phyloP scores from a whole-genome alignment of 2,329 filamentous ascomycete species.

The Cylindrodendrum hubeiense region DNA sequence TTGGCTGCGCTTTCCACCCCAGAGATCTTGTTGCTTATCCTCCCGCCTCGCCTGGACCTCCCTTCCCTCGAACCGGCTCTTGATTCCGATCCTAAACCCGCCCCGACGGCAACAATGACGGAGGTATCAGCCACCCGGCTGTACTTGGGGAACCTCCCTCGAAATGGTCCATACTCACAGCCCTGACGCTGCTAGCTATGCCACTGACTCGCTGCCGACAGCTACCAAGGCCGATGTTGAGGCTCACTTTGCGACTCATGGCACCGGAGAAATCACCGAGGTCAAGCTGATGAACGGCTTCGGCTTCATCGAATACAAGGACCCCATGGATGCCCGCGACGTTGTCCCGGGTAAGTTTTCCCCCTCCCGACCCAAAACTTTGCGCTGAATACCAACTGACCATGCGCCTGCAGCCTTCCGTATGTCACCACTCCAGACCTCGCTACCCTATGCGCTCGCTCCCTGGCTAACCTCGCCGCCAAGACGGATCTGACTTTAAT shows the following conservation, averaged over 20 bases:
- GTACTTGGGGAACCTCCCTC: constrained; percentile 97
- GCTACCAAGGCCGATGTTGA: constrained; percentile 98
- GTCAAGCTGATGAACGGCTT: constrained; percentile 99
- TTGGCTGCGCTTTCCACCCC: constrained; percentile 22
- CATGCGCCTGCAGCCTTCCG: constrained; percentile 65
- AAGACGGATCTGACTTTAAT: constrained; percentile 98
- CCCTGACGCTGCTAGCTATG: constrained; percentile 45
- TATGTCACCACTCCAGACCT: constrained; percentile 57
- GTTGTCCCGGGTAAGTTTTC: constrained; percentile 90
- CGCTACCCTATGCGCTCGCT: constrained; percentile 26
- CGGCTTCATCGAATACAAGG: constrained; percentile 99
- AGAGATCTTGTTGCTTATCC: constrained; percentile 25
- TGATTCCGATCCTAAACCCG: constrained; percentile 7
- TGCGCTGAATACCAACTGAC: constrained; percentile 35
- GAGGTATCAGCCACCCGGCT: constrained; percentile 96
- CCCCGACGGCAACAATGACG: constrained; percentile 68
- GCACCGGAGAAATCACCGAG: constrained; percentile 96
- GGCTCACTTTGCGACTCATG: constrained; percentile 94
- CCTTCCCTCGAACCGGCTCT: constrained; percentile 12
- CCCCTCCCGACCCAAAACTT: not conserved
- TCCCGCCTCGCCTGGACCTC: constrained; percentile 11
- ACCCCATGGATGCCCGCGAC: constrained; percentile 97
- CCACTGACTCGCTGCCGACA: constrained; percentile 66
- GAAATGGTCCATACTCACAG: constrained; percentile 77
- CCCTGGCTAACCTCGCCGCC: constrained; percentile 41